Evolutionary conservation across 1,139 yeast species (phyloP).

Genomic region (Ashbya aceris): DNA sequence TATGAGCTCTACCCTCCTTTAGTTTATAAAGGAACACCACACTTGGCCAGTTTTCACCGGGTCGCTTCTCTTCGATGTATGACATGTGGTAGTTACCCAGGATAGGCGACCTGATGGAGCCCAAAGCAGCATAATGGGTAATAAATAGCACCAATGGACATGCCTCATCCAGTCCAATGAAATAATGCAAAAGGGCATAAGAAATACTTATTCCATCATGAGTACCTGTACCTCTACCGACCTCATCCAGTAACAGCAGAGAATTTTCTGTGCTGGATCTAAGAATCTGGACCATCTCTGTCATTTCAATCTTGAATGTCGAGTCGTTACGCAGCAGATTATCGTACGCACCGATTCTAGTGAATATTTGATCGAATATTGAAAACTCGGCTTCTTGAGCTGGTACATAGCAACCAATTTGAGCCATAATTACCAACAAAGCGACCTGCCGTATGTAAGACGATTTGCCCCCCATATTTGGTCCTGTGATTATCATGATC

Average conservation of each 20-base stretch:
- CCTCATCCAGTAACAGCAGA: conserved; percentile 41
- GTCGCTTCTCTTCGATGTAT: conserved; percentile 38
- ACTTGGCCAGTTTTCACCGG: conserved; percentile 32
- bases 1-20: conserved; percentile 48
- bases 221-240: conserved; percentile 68
- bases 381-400: conserved; percentile 38
- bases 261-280: conserved; percentile 31
- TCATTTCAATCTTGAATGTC: conserved; percentile 43
- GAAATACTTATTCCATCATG: conserved; percentile 87
- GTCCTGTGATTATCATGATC: conserved; percentile 54
- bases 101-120: conserved; percentile 35
- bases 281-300: conserved; percentile 37
- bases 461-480: conserved; percentile 52
- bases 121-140: conserved; percentile 78
- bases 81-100: conserved; percentile 72
- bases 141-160: conserved; percentile 64
- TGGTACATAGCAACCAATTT: conserved; percentile 44
- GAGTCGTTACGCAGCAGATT: conserved; percentile 36
- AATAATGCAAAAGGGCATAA: conserved; percentile 58
- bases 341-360: conserved; percentile 41
- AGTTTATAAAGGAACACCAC: conserved; percentile 55
- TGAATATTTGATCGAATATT: conserved; percentile 35
- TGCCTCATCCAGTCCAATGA: conserved; percentile 36
- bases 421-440: conserved; percentile 38
- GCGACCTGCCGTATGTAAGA: conserved; percentile 42